Percentiles rank a stretch among this genome's conserved stretches.
These are phyloP conservation scores for Citrus hindsii DNA, from an alignment of 345 rosid genomes.

Conservation along the genomic window DNA sequence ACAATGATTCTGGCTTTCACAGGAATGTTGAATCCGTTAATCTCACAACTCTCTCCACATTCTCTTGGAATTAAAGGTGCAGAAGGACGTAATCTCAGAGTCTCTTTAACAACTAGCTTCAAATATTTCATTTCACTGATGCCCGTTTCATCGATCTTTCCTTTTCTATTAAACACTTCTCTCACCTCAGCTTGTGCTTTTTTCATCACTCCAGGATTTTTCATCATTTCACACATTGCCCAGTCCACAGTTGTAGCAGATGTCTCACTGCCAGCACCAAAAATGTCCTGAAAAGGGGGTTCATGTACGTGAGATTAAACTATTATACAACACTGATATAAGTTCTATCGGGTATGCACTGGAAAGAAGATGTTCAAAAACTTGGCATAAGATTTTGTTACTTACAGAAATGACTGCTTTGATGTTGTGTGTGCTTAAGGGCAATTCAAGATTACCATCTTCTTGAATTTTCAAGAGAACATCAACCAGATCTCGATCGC, in stretches of 20 bases:
- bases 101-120: constrained; percentile 11
- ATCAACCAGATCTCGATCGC: constrained; percentile 5
- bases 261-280: constrained; percentile 23
- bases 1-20: constrained; percentile 6
- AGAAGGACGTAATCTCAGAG: constrained; percentile 7
- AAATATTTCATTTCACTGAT: background rate
- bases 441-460: constrained; percentile 8
- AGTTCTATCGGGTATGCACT: background rate
- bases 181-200: constrained; percentile 33
- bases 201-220: constrained; percentile 14
- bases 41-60: background rate
- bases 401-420: constrained; percentile 32
- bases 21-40: constrained; percentile 9
- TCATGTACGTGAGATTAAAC: background rate
- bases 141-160: constrained; percentile 8
- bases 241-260: constrained; percentile 20
- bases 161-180: constrained; percentile 5
- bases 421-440: constrained; percentile 21
- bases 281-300: constrained; percentile 17
- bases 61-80: constrained; percentile 15
- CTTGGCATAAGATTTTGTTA: background rate
- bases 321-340: background rate
- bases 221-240: constrained; percentile 25
- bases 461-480: constrained; percentile 15
- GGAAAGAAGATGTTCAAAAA: background rate